Evolutionary conservation across 2,329 filamentous ascomycete species (phyloP), one percentile per base, ranked within the genome.

Genomic region (Xylariaceae sp.): DNA sequence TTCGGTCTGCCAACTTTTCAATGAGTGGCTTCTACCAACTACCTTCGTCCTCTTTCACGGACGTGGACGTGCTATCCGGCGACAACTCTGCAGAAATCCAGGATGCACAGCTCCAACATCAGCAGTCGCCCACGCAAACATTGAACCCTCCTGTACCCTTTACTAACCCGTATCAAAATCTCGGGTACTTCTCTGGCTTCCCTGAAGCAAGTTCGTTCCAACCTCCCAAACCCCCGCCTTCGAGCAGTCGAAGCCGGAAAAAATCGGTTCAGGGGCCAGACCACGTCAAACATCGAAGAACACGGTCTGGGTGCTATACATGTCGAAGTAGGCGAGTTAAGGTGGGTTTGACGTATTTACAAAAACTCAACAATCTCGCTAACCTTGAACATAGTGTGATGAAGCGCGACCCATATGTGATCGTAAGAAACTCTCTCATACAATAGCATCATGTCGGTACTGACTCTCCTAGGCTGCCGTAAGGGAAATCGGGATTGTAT

Each of bases 401-500:
- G 93, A 98, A 68, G 79, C 75, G 19, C 87, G 84, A 57, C 93
- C 93, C 11, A 76, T 87, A 42, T 97, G 93, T 68, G 91, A 96
- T 64, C 74, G 82, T 85, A 71, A 68, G 75, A 57, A 49, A 29
- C 19, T 17, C 44, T 47, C 23, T 41, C 36, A 23, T 42, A 44
- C 39, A 29, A 35, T 33, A 42, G 25, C 43, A 42, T 45, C 35
- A 40, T 22, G 25, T 35, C 10, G 7, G 20, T 36, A 34, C 64
- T 66, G 51, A 66, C 58, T 32, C 44, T 40, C 19, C 40, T 34
- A 86, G 90, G 92, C 60, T 98, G 93, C 67, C 85, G 83, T 57
- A 98, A 97, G 68, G 93, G 92, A 40, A 87, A 83, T 56, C 80
- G 93, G 67, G 88, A 95, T 54, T 98, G 93, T 64, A 76, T 86